Evolutionary conservation across 108 stramenopile genomes (phyloP).

Genomic region (Pseudonitzschia multiseries): DNA sequence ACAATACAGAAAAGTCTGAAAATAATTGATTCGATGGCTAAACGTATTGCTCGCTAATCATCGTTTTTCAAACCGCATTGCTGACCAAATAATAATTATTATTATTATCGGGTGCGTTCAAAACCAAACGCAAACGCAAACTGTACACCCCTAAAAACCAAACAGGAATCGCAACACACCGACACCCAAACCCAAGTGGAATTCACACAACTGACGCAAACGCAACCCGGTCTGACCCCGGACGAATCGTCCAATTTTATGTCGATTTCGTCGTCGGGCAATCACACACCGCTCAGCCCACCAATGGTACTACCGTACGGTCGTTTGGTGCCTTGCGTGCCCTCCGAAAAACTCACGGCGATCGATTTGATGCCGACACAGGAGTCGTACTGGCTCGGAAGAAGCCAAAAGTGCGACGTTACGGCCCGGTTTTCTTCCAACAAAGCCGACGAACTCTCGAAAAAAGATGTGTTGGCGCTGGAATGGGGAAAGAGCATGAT

Average conservation of each 20-base stretch:
- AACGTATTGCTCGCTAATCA: too few species aligned
- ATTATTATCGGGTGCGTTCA: too few species aligned
- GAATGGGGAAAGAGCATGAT: slow-evolving; percentile 74
- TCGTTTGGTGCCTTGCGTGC: slow-evolving; percentile 50
- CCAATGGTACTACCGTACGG: slow-evolving; percentile 56
- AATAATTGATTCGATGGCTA: too few species aligned
- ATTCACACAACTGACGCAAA: slow-evolving; percentile 40
- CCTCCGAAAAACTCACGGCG: slow-evolving; percentile 5
- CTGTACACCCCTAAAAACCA: too few species aligned
- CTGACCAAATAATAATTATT: background rate
- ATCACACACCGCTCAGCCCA: slow-evolving; percentile 49
- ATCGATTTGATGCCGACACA: slow-evolving; percentile 28
- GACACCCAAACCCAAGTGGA: slow-evolving; percentile 38
- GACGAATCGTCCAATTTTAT: slow-evolving; percentile 24
- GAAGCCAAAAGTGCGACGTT: slow-evolving; percentile 50
- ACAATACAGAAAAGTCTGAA: too few species aligned
- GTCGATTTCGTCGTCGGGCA: slow-evolving; percentile 5
- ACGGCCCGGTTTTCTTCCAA: slow-evolving; percentile 10
- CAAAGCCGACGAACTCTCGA: slow-evolving; percentile 16
- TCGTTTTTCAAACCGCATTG: background rate
- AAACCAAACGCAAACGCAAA: too few species aligned
- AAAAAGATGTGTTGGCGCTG: slow-evolving; percentile 25
- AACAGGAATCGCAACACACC: slow-evolving; percentile 29
- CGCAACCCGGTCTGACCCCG: slow-evolving; percentile 18
- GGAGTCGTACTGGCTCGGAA: slow-evolving; percentile 25